Evolutionary conservation across 345 rosid species (phyloP).

Genomic region (Eucalyptus albens): DNA sequence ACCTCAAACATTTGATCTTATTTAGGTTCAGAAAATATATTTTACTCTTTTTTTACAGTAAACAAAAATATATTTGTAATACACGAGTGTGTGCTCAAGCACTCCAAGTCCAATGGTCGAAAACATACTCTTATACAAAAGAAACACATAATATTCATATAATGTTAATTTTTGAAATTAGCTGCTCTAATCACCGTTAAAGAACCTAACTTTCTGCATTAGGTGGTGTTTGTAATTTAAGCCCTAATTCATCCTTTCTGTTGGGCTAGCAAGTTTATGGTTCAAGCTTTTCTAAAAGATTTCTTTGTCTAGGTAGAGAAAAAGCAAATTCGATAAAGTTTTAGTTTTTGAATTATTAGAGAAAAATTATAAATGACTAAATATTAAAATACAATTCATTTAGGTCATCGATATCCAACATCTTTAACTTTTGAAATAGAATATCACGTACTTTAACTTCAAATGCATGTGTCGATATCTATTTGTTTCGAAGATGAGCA

Average conservation of each 20-base stretch:
- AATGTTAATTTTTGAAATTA: not conserved
- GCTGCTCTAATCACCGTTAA: not conserved
- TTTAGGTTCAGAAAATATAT: too few relatives aligned
- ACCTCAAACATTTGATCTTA: too few relatives aligned
- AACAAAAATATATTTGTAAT: too few relatives aligned
- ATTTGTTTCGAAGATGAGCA: too few relatives aligned
- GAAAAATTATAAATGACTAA: not conserved
- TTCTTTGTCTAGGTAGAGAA: not conserved
- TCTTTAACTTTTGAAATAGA: not conserved
- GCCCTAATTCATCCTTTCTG: not conserved
- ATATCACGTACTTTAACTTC: not conserved
- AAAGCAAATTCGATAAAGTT: too few relatives aligned
- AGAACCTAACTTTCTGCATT: not conserved
- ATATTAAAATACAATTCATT: too few relatives aligned
- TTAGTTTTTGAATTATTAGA: not conserved
- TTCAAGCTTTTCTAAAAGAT: not conserved
- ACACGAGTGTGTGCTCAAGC: too few relatives aligned
- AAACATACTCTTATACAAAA: not conserved
- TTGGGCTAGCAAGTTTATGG: not conserved
- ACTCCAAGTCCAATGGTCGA: not conserved
- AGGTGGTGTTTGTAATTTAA: not conserved
- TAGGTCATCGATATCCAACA: not conserved
- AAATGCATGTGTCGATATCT: too few relatives aligned
- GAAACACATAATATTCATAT: not conserved
- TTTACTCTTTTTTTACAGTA: too few relatives aligned